phyloP scores from a whole-genome alignment of 768 basidiomycete species.

The Termitomyces sp. region DNA sequence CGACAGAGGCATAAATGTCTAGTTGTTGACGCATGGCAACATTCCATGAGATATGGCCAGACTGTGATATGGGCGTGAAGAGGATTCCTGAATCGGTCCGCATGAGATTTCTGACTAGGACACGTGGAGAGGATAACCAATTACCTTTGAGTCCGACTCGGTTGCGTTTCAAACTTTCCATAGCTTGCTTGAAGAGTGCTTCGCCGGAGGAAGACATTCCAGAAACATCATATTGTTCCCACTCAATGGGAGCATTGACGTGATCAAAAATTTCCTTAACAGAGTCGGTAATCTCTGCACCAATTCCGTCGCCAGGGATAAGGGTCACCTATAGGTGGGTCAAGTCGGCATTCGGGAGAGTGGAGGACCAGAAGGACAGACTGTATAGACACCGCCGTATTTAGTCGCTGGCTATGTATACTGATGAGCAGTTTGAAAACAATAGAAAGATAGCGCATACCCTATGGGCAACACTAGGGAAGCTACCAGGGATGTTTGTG shows the following conservation, averaged over 20 bases:
- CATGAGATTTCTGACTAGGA: background rate
- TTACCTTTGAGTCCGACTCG: constrained; percentile 96
- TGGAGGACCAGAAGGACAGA: constrained; percentile 34
- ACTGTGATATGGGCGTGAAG: constrained; percentile 95
- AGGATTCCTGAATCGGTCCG: constrained; percentile 72
- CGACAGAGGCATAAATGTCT: constrained; percentile 98
- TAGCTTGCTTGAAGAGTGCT: constrained; percentile 93
- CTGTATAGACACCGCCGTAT: constrained; percentile 92
- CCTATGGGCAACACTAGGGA: constrained; percentile 70
- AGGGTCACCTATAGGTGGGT: constrained; percentile 73
- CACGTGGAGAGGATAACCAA: constrained; percentile 18
- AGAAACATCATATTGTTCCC: constrained; percentile 98
- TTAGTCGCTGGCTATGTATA: constrained; percentile 72
- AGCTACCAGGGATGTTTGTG: constrained; percentile 76
- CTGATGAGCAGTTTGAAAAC: constrained; percentile 12
- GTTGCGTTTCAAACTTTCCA: constrained; percentile 97
- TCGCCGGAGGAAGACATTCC: constrained; percentile 94
- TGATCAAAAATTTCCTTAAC: constrained; percentile 99
- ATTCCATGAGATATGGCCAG: constrained; percentile 99
- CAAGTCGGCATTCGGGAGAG: constrained; percentile 23
- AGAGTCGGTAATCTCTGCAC: constrained; percentile 94
- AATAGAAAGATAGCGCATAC: constrained; percentile 40
- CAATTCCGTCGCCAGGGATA: constrained; percentile 98
- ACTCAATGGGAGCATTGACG: constrained; percentile 97
- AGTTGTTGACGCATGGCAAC: constrained; percentile 99